Base-by-base conservation (phyloP, 192 early-diverging fungal genomes). In the Oehlia diaphana region DNA sequence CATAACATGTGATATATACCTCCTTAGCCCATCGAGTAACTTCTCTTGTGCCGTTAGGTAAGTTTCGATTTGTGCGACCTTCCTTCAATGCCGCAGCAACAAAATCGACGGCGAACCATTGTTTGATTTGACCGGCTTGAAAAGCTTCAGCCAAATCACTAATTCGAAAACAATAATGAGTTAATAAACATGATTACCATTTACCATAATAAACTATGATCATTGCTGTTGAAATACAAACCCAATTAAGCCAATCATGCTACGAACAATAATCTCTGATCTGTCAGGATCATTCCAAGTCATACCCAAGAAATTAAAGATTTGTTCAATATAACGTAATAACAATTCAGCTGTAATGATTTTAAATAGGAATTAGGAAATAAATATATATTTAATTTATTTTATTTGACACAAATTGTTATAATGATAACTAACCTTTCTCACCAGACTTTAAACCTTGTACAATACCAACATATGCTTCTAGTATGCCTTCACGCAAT, bases 391-490 rank as follows among this genome's bases (percentile, higher is more conserved):
- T 61, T 16, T 31, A 7, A n/a, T 66, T 23, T 53, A 16, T 31
- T 2, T 31, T 31, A 31, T 23, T 49, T 13, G 39, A 73, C 9
- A 28, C 49, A 5, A 82, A 58, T 26, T 1, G 16, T 19, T 12
- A 26, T 0, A 7, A 23, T 19, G 39, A 50, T 26, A 19, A 83
- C 80, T 80, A 77, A 92, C 92, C 88, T 80, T 93, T 92, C 64
- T 91, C 88, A 23, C 90, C 92, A 3, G 89, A 82, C 81, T 95
- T 95, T 84, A 99, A 84, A 5, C 97, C 98, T 80, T 99, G 97
- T 0, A 92, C 89, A 72, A 99, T 98, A 53, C 98, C 98, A 28
- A 98, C 94, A 86, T 95, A 98, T 10, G 96, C 96, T 83, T 99
- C 97, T 58, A 97, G 86, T 80, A 97, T 96, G 50, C 93, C 94